Conservation (phyloP, 768 basidiomycete genomes). For the Boletus sp. region DNA sequence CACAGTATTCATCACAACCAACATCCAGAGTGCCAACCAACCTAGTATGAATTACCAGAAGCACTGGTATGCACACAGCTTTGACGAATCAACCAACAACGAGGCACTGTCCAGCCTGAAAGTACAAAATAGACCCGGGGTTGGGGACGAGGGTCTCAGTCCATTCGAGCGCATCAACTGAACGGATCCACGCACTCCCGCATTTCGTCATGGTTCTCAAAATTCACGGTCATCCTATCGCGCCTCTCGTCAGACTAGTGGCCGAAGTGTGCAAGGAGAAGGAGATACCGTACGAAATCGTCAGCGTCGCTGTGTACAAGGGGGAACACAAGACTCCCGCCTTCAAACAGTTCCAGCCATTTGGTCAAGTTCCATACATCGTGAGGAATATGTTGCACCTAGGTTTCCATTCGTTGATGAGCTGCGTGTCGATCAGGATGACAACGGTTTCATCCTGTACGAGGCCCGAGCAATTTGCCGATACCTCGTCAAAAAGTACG, state of each 20-base stretch:
- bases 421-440: neutral
- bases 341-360: constrained; percentile 17
- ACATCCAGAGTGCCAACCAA: neutral
- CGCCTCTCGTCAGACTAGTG: constrained; percentile 42
- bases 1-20: neutral
- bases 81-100: neutral
- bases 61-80: neutral
- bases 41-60: neutral
- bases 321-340: neutral
- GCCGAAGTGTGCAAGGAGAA: constrained; percentile 39
- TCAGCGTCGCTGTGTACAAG: constrained; percentile 16
- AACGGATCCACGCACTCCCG: neutral
- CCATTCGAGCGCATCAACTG: neutral
- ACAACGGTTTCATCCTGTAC: neutral
- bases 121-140: constrained; percentile 3
- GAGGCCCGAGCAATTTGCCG: neutral
- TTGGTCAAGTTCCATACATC: neutral
- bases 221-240: constrained; percentile 39
- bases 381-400: constrained; percentile 4
- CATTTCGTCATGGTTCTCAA: constrained; percentile 40
- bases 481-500: constrained; percentile 32
- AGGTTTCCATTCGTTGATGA: neutral
- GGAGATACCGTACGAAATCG: constrained; percentile 38
- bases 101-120: neutral
- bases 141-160: neutral